Conservation (phyloP, 1,284 basidiomycete genomes). For the Sanghuangporus weigelae region DNA sequence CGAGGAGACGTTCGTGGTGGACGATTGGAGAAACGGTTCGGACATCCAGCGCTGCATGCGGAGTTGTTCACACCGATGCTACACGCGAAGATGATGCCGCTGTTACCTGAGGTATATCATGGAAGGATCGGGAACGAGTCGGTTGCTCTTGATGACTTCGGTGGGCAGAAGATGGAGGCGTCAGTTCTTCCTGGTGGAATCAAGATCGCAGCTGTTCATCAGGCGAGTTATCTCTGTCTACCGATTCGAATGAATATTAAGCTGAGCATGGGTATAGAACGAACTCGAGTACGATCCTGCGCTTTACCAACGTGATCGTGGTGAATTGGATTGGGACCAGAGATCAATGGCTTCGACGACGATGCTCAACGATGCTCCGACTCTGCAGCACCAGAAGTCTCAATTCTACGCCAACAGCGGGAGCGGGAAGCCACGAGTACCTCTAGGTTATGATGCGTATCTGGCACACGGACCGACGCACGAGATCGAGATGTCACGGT, state of each 20-base stretch:
- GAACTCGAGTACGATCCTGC: conserved; percentile 74
- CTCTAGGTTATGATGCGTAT: conserved; percentile 50
- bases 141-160: conserved; percentile 66
- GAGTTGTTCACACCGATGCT: conserved; percentile 87
- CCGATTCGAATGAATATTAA: not conserved
- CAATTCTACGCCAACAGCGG: conserved; percentile 32
- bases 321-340: conserved; percentile 76
- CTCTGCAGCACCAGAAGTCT: conserved; percentile 37
- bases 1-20: conserved; percentile 62
- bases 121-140: conserved; percentile 63
- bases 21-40: conserved; percentile 78
- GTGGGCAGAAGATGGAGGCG: conserved; percentile 67
- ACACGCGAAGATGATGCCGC: conserved; percentile 77
- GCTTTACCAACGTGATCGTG: conserved; percentile 70
- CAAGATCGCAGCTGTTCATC: conserved; percentile 71
- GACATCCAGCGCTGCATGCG: conserved; percentile 75
- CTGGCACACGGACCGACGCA: conserved; percentile 36
- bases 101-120: conserved; percentile 68
- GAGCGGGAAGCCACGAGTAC: conserved; percentile 3
- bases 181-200: conserved; percentile 69
- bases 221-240: conserved; percentile 36
- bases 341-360: conserved; percentile 62
- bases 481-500: conserved; percentile 52
- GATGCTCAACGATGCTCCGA: conserved; percentile 34
- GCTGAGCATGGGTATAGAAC: conserved; percentile 30